Base-by-base conservation (phyloP, 768 basidiomycete genomes). In the Mycena leptocephala region DNA sequence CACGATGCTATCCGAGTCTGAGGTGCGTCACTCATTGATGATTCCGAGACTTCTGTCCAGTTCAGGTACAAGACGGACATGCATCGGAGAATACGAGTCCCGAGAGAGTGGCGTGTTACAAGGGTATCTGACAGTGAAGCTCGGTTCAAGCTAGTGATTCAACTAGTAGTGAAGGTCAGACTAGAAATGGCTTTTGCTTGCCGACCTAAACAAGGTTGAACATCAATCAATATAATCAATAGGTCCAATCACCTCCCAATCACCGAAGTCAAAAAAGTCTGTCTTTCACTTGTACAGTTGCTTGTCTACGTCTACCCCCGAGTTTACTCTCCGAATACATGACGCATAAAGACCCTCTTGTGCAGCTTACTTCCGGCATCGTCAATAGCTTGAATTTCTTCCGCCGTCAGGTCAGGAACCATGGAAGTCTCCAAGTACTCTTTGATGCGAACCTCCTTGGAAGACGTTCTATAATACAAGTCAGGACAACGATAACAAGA, bases 331-430 rank as follows among this genome's bases (percentile, higher is more conserved):
- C 24, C 83, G 76, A 89, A 89, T 18, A 84, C 82, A 43, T 87
- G 83, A 7, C 68, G 75, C 88, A 88, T 87, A 71, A 81, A 90
- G 20, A 84, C 70, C 39, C 89, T 82, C 80, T 88, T 88, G 80
- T 90, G 88, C 70, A 87, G 71, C 78, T 87, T 85, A 5, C 83
- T 78, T 2, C 92, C 93, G 4, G 89, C 91, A 46, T 87, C 86
- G 64, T 94, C 92, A 33, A 95, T 92, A 4, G 88, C 88, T n/a
- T 86, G 82, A 14, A 94, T 88, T 80, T 95, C 93, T 69, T 91
- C 90, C 1, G 84, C 78, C 1, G 89, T 91, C 66, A 95, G 82
- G 74, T 92, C 86, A n/a, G 92, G 89, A 0, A 90, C 78, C 32
- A 85, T 77, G 37, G 85, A 80, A 11, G 84, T 82, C 75, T 85